phyloP scores from a whole-genome alignment of 2,329 filamentous ascomycete species.

The Penicillium capsulatum region DNA sequence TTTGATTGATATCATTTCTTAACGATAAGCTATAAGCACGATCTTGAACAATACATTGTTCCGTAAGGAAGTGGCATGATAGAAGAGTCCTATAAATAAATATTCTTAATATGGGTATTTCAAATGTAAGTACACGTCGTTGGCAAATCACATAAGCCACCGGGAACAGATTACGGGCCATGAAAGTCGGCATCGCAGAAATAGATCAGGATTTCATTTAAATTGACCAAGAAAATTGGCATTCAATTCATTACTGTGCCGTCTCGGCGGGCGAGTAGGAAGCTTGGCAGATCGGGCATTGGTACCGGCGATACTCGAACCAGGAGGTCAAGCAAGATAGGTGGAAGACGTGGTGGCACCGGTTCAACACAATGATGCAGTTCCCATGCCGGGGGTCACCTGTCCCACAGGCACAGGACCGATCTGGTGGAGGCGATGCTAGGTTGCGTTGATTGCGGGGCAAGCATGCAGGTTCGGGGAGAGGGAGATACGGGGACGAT shows the following conservation, averaged over 20 bases:
- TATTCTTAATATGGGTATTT: too few relatives aligned
- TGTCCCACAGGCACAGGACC: constrained; percentile 2
- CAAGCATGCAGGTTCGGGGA: constrained; percentile 20
- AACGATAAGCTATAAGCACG: too few relatives aligned
- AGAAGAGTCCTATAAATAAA: too few relatives aligned
- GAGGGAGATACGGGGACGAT: constrained; percentile 18
- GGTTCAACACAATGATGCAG: constrained; percentile 25
- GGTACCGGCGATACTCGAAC: constrained; percentile 29
- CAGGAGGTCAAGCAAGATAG: constrained; percentile 27
- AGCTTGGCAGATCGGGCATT: constrained; percentile 30
- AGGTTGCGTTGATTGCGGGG: constrained; percentile 7
- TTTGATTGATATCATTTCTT: too few relatives aligned
- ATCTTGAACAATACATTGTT: too few relatives aligned
- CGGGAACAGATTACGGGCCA: too few relatives aligned
- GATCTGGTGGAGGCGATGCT: neutral
- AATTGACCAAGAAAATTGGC: too few relatives aligned
- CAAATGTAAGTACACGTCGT: too few relatives aligned
- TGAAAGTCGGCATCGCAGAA: too few relatives aligned
- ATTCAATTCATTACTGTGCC: neutral
- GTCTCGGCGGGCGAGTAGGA: constrained; percentile 19
- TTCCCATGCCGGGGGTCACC: constrained; percentile 3
- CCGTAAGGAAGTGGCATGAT: too few relatives aligned
- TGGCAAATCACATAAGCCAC: too few relatives aligned
- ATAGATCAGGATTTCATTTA: too few relatives aligned
- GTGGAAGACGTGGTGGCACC: constrained; percentile 31